Conservation (phyloP, 1,284 basidiomycete genomes). For the Cutaneotrichosporon sp. region DNA sequence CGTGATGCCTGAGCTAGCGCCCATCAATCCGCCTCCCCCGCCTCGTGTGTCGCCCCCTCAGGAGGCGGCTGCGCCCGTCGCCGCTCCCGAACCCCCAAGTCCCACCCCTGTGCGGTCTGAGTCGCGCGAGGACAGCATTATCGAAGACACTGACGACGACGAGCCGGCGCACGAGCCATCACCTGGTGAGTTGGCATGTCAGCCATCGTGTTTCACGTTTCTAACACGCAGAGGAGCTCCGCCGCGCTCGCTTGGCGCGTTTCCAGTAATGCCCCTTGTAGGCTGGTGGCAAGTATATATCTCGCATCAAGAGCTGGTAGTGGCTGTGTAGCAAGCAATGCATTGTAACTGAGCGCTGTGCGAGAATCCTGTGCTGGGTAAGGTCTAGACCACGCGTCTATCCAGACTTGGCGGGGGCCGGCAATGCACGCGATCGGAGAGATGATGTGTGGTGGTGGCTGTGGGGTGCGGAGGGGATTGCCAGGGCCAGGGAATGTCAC, state of each 20-base stretch:
- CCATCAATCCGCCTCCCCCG: conserved; percentile 4
- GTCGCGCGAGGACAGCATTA: conserved; percentile 3
- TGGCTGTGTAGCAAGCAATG: background rate
- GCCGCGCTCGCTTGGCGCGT: conserved; percentile 70
- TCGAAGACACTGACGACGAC: conserved; percentile 34
- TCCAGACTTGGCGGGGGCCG: no score
- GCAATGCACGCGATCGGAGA: background rate
- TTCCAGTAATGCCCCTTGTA: conserved; percentile 54
- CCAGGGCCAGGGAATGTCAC: background rate
- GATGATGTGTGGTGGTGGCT: background rate
- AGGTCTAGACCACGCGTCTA: background rate
- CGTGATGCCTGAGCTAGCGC: conserved; percentile 25
- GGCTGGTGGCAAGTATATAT: background rate
- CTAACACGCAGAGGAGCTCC: conserved; percentile 72
- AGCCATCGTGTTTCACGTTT: conserved; percentile 19
- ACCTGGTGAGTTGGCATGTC: conserved; percentile 37
- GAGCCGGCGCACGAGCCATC: conserved; percentile 46
- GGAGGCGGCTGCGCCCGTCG: conserved; percentile 34
- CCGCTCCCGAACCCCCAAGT: conserved; percentile 16
- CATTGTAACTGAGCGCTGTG: background rate
- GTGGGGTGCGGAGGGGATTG: background rate
- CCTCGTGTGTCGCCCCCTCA: background rate
- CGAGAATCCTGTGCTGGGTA: background rate
- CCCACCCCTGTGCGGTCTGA: conserved; percentile 21
- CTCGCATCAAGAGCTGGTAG: background rate